Evolutionary conservation across 352 stramenopile species (phyloP), one percentile per base, ranked within the genome.

Genomic region (Globisporangium alternatum): DNA sequence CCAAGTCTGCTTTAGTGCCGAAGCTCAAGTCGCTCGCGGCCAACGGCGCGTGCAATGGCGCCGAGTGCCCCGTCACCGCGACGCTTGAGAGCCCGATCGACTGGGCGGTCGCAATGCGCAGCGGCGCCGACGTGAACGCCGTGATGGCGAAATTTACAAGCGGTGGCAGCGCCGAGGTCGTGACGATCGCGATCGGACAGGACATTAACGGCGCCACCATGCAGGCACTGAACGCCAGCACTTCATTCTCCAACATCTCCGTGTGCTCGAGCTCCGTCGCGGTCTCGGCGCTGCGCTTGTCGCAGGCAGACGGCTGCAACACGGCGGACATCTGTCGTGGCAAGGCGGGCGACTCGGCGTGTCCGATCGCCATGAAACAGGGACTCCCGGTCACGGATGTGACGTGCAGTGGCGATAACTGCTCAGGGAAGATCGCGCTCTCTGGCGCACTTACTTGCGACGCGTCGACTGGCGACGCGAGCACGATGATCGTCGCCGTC

Each of bases 31-130:
- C 72, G 21, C 68, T 92, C 5, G 60, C 59, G 47, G 57, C 78
- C 6, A 57, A 65, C 31, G 76, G 75, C 61, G 43, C 52, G 19
- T 90, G 81, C 41, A 64, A 44, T 31, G 49, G 55, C 6, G 55
- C 71, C 21, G 71, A 80, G 44, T 94, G 86, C 69, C 52, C 72
- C 9, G 73, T 93, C n/a, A 78, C 66, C 25, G 78, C 77, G 9
- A 75, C 60, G 44, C 76, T 94, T 45, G 63, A 86, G 55, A 25
- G 45, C 1, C 59, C 71, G 1, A 47, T 94, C 30, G 86, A 94
- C 69, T 94, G 86, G 86, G 85, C 83, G 21, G 65, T 91, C 54
- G 78, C 72, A 5, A 66, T 90, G 63, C 74, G 78, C 53, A 83
- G 66, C 22, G 63, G 66, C 41, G 69, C 54, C 17, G 73, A 62